phyloP scores from a whole-genome alignment of 139 green algal genomes.

The Dunaliella sp. region DNA sequence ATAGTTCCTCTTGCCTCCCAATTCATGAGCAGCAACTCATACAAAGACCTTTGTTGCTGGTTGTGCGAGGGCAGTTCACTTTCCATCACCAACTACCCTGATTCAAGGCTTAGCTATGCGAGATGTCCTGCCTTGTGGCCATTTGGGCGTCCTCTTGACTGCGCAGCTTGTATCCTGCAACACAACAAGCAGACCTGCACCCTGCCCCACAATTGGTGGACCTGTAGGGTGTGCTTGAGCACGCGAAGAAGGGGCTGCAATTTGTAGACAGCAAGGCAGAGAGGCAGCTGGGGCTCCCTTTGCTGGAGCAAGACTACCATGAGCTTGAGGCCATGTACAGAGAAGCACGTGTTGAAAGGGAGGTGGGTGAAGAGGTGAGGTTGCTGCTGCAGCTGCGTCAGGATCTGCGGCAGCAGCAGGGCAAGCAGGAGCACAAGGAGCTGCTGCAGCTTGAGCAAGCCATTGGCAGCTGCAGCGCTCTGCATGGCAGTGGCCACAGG shows the following conservation, averaged over 20 bases:
- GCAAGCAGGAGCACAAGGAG: not conserved
- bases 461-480: not conserved
- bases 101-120: no score
- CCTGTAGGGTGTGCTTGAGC: conserved; percentile 25
- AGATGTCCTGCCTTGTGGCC: no score
- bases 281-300: conserved; percentile 21
- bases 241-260: conserved; percentile 37
- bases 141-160: conserved; percentile 38
- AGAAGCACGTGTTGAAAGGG: not conserved
- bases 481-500: conserved; percentile 11
- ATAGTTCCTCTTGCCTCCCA: no score
- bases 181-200: no score
- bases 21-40: no score
- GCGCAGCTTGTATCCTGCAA: no score
- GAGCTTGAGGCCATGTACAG: conserved; percentile 21
- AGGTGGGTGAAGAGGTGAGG: not conserved
- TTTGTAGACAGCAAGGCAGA: conserved; percentile 31
- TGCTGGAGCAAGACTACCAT: conserved; percentile 44
- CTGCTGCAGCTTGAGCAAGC: not conserved
- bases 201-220: no score
- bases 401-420: not conserved
- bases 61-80: no score
- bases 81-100: no score
- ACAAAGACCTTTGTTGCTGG: no score
- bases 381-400: not conserved